Evolutionary conservation across 192 early-diverging fungal genomes (phyloP), one percentile per base, ranked within the genome.

Genomic region (Coemansia javaensis): DNA sequence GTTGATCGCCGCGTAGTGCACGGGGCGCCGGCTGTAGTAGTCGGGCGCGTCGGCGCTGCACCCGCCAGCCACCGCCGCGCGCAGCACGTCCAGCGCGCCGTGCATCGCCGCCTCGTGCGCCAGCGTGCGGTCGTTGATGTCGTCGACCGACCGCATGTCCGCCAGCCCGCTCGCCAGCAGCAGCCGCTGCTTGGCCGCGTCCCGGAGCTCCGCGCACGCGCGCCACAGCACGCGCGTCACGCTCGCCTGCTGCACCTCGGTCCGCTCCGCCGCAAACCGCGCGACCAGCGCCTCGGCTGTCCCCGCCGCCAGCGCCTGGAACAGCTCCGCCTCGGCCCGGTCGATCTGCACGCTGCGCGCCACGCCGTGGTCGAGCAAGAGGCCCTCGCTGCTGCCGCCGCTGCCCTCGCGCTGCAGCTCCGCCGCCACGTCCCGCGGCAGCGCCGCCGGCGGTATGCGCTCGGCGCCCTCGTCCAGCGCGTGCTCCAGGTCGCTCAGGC

Each of bases 1-100:
- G 53, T 93, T 83, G 86, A 98, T 93, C 10, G 90, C 82, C 0
- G 89, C 90, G 56, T 99, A 99, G 62, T 99, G 97, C 25, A 96
- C 51, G 3, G 94, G 84, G 15, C 81, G 86, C 36, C 94, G 69
- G 40, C 86, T 90, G 64, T 97, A 97, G 31, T 91, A 86, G 63
- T 99, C 97, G n/a, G 77, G 56, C 22, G 65, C 79, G 46, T 84
- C 76, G 2, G 58, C 49, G n/a, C 30, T 20, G 50, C 54, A 48
- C 27, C 70, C 70, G 12, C 50, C 53, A 32, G 11, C 79, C 49
- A 68, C 73, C 44, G 30, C 77, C 49, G 48, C 81, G 75, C 52
- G 74, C 54, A 97, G 48, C 12, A 93, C 68, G 28, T 78, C 78
- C 53, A 84, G 57, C 30, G 84, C 80, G 3, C 91, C 91, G 16